These are phyloP conservation scores for Chaetomiaceae sp. DNA, from an alignment of 2,329 filamentous ascomycete species.

Conservation along the genomic window DNA sequence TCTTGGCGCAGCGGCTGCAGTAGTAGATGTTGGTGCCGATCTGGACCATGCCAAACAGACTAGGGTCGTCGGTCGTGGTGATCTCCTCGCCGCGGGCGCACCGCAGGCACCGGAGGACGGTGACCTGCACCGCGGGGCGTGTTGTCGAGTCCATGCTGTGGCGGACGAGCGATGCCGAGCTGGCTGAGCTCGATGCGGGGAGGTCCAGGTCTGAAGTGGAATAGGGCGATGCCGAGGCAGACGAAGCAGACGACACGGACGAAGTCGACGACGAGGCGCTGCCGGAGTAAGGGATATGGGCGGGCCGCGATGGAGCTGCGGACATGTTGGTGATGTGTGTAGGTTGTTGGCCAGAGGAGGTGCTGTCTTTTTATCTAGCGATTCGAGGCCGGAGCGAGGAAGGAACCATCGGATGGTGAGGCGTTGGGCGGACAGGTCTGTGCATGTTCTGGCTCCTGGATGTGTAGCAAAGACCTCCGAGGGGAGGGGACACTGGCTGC, in stretches of 20 bases:
- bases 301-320: not conserved
- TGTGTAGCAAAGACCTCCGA: not conserved
- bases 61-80: constrained; percentile 54
- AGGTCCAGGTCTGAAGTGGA: constrained; percentile 40
- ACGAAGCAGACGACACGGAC: constrained; percentile 29
- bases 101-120: constrained; percentile 57
- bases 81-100: constrained; percentile 55
- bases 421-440: not conserved
- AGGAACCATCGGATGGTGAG: constrained; percentile 7
- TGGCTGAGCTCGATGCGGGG: constrained; percentile 25
- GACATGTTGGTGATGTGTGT: not conserved
- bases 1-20: constrained; percentile 57
- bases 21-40: constrained; percentile 62
- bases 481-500: constrained; percentile 3
- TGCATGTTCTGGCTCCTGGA: not conserved
- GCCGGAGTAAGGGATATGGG: constrained; percentile 31
- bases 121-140: constrained; percentile 46
- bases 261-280: constrained; percentile 21
- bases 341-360: not conserved
- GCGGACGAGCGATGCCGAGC: constrained; percentile 29
- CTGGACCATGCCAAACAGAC: constrained; percentile 55
- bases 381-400: constrained; percentile 6
- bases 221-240: constrained; percentile 33
- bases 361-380: constrained; percentile 7
- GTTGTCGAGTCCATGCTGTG: constrained; percentile 45